Evolutionary conservation across 2,329 filamentous ascomycete species (phyloP), one percentile per base, ranked within the genome.

Genomic region (Penicillium frequentans): DNA sequence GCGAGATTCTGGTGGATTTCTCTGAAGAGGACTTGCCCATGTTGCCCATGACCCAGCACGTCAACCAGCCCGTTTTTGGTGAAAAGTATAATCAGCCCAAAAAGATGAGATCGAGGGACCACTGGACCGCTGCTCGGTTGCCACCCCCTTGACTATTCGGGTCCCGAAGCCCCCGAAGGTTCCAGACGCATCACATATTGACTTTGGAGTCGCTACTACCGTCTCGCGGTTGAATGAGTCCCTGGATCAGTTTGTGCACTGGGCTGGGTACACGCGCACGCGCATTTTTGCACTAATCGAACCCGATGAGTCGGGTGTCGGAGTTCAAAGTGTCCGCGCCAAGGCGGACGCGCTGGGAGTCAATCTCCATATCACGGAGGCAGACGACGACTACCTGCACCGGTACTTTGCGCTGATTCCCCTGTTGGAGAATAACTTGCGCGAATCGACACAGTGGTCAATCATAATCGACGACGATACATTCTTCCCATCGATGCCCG

Each of bases 401-500:
- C 82, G 84, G 39, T 84, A 86, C 65, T 86, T 86, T 66, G 77
- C 82, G 13, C 76, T 86, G 13, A 69, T 86, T 9, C 73, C 78
- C 27, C 75, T 82, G 37, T 76, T 86, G 58, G 70, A 83, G 24
- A 67, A 75, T 24, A 73, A 79, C 49, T 68, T 75, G 31, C 77
- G 72, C 10, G 69, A 77, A 0, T 64, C 75, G 14, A 84, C 83
- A 0, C 73, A 75, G 31, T 87, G 85, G 84, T 77, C 80, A 14
- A 81, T 79, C 46, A 75, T 87, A 49, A 78, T 87, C 37, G 84
- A 87, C 65, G 85, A 87, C 64, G 85, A 87, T 63, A 87, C 85
- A 1, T 87, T 87, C 69, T 86, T 86, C 68, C 79, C 82, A 2
- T 83, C 81, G 2, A 77, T 87, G 45, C 69, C 79, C 51, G 75